Conservation (phyloP, 2,329 filamentous ascomycete species). For the Leptographium lundbergii region DNA sequence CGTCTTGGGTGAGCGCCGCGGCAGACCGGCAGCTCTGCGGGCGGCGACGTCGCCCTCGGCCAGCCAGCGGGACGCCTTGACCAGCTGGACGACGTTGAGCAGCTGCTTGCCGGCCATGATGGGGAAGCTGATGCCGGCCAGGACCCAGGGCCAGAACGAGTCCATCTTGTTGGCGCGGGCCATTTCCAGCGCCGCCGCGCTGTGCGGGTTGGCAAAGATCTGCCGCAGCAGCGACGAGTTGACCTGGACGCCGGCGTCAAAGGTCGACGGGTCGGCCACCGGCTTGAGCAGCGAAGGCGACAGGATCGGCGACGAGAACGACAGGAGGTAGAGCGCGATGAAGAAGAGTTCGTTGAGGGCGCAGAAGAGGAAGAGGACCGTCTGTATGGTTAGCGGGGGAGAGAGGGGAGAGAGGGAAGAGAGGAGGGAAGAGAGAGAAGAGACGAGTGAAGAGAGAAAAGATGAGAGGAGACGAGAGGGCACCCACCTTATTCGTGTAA, state of each 20-base stretch:
- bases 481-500: slow-evolving; percentile 82
- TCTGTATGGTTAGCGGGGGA: slow-evolving; percentile 26
- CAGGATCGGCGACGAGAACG: slow-evolving; percentile 82
- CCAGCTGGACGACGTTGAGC: slow-evolving; percentile 86
- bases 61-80: slow-evolving; percentile 85
- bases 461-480: too few species aligned
- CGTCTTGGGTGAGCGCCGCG: slow-evolving; percentile 26
- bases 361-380: slow-evolving; percentile 83
- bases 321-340: slow-evolving; percentile 93
- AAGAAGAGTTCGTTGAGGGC: slow-evolving; percentile 92
- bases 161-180: slow-evolving; percentile 83
- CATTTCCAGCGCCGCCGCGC: slow-evolving; percentile 81
- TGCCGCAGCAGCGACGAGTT: slow-evolving; percentile 56
- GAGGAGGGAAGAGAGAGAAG: too few species aligned
- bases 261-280: slow-evolving; percentile 37
- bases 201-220: slow-evolving; percentile 81
- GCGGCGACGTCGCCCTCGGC: slow-evolving; percentile 75
- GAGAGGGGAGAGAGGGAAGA: too few species aligned
- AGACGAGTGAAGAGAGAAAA: too few species aligned
- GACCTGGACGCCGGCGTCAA: slow-evolving; percentile 53
- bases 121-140: slow-evolving; percentile 68
- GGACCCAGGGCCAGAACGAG: slow-evolving; percentile 54
- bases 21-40: slow-evolving; percentile 43
- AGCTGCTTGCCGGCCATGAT: slow-evolving; percentile 87
- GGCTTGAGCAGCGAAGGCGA: slow-evolving; percentile 70